Evolutionary conservation across 129 eudicot species (phyloP), one percentile per base, ranked within the genome.

Genomic region (Erigeron canadensis): DNA sequence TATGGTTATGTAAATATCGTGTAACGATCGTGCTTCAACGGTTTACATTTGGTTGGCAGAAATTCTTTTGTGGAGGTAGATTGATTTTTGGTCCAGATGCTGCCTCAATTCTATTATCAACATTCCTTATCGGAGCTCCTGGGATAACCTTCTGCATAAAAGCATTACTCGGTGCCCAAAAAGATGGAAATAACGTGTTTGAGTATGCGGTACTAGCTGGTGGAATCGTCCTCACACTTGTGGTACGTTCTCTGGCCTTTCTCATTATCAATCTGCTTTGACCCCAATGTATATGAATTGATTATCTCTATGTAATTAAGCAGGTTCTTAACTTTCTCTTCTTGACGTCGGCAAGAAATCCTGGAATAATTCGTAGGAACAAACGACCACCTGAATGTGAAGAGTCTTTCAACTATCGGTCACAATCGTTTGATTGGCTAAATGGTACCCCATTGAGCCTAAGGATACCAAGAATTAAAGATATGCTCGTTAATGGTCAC

Each of bases 51-150:
- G 21, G 46, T 55, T 75, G 65, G 16, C 93, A 88, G 96, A 91
- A 61, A 84, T 91, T 91, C 80, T 78, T 17, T 58, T 88, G 94
- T 59, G 97, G 97, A 2, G 97, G 97, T 63, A 91, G 97, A 84
- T 84, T 91, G 83, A 53, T 91, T 59, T 91, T 91, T 79, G 97
- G 97, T 70, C 91, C 97, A 12, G 96, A 91, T 63, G 96, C 77
- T 8, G 57, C 76, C 44, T 88, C 97, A 37, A 71, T 84, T 45
- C 44, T 78, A 54, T 51, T 91, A 54, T 78, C 97, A 0, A 34
- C 96, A 10, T 67, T 71, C 70, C 83, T 91, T 42, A 88, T 91
- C 63, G 96, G 89, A 34, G 76, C 69, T 44, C 97, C 97, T 1
- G 86, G 96, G 0, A 46, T 86, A 37, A 80, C 88, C 73, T 91